phyloP scores from a whole-genome alignment of 2,329 filamentous ascomycete species.

The Pyrenochaeta sp. region DNA sequence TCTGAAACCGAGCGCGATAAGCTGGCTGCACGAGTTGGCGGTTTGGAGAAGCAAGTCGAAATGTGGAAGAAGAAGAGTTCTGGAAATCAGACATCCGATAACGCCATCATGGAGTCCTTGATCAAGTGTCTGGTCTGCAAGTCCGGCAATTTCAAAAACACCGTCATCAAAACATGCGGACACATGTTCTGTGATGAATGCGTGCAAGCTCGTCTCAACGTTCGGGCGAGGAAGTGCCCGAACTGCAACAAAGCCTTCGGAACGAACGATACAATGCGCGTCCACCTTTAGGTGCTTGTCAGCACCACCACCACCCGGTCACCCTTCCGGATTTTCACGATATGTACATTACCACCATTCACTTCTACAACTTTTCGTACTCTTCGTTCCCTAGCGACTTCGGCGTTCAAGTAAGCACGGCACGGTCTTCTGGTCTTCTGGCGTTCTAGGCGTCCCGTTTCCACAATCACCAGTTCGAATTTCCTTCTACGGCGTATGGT shows the following conservation, averaged over 20 bases:
- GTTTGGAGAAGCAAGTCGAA: constrained; percentile 82
- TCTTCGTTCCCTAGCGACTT: constrained; percentile 7
- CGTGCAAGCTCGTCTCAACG: constrained; percentile 86
- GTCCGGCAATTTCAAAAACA: constrained; percentile 92
- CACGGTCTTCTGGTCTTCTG: constrained; percentile 7
- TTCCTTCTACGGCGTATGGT: background rate
- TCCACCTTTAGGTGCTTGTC: constrained; percentile 39
- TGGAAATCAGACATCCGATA: constrained; percentile 81
- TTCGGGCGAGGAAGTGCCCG: constrained; percentile 93
- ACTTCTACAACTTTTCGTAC: constrained; percentile 10
- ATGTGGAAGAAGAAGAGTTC: constrained; percentile 83
- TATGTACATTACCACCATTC: constrained; percentile 20
- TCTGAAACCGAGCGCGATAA: constrained; percentile 78
- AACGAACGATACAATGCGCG: constrained; percentile 82
- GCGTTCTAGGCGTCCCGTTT: constrained; percentile 13
- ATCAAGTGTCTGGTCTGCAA: constrained; percentile 92
- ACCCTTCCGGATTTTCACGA: constrained; percentile 1
- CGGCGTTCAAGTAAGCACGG: constrained; percentile 8
- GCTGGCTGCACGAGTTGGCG: constrained; percentile 77
- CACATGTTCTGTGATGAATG: constrained; percentile 93
- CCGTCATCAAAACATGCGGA: constrained; percentile 89
- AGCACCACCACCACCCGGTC: background rate
- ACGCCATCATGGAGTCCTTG: constrained; percentile 80
- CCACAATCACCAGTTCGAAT: background rate
- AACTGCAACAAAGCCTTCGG: constrained; percentile 94